Conservation (phyloP, 1,284 basidiomycete genomes). For the Phenoliferia sp. region DNA sequence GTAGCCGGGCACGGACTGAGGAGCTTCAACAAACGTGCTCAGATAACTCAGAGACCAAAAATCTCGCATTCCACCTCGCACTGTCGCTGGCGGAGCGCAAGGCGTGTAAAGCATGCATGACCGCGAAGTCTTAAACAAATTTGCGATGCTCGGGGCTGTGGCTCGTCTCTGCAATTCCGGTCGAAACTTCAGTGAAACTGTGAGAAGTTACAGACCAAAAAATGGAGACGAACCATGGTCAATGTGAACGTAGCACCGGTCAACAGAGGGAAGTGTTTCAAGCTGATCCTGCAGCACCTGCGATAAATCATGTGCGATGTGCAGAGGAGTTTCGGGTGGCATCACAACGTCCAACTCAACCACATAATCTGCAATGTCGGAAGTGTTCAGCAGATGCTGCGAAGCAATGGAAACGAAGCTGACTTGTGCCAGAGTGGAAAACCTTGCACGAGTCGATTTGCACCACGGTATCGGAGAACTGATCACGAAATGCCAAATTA, state of each 20-base stretch:
- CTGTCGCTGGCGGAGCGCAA: too few species aligned
- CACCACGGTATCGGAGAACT: constrained; percentile 77
- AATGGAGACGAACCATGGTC: constrained; percentile 72
- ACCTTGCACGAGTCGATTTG: constrained; percentile 71
- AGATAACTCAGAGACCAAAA: too few species aligned
- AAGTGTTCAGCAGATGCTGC: background rate
- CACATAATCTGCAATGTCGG: constrained; percentile 56
- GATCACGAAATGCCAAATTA: too few species aligned
- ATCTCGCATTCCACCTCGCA: too few species aligned
- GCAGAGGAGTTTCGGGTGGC: constrained; percentile 71
- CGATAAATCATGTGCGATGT: constrained; percentile 53
- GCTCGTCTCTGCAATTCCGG: background rate
- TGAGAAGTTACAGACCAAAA: background rate
- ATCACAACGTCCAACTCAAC: constrained; percentile 96
- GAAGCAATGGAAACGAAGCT: constrained; percentile 49
- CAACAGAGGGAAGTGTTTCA: constrained; percentile 84
- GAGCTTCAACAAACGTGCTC: too few species aligned
- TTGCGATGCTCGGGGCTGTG: background rate
- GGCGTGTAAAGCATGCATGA: too few species aligned
- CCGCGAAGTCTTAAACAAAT: background rate
- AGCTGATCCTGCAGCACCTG: constrained; percentile 92
- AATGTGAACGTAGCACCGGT: constrained; percentile 61
- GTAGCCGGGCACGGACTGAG: too few species aligned
- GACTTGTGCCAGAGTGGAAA: constrained; percentile 48
- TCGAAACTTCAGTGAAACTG: background rate